phyloP scores from a whole-genome alignment of 164 flowering plant species.

The Chimonanthus praecox region DNA sequence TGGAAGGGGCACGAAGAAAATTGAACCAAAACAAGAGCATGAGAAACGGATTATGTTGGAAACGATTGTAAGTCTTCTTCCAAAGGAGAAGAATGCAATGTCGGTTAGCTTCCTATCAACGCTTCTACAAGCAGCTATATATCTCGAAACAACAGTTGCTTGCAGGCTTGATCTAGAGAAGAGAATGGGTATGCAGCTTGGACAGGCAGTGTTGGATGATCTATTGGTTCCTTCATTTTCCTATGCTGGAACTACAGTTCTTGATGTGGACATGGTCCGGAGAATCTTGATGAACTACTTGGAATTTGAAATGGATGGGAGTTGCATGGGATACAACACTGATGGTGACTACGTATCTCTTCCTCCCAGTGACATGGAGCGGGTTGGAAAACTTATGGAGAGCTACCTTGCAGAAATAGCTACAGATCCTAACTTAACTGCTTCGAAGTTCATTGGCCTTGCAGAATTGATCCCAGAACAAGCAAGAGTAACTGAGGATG shows the following conservation, averaged over 20 bases:
- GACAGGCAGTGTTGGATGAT: conserved; percentile 82
- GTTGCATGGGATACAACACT: conserved; percentile 18
- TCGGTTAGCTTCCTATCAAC: conserved; percentile 84
- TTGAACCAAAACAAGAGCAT: conserved; percentile 72
- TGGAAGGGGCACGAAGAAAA: conserved; percentile 71
- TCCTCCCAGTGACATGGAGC: conserved; percentile 48
- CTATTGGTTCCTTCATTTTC: conserved; percentile 83
- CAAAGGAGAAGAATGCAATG: conserved; percentile 70
- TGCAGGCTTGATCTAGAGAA: conserved; percentile 92
- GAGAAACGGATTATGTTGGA: conserved; percentile 82
- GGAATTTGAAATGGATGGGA: conserved; percentile 47
- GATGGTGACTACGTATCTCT: conserved; percentile 47
- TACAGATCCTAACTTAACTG: conserved; percentile 60
- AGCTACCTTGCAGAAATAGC: conserved; percentile 89
- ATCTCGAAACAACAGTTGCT: conserved; percentile 80
- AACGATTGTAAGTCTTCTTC: conserved; percentile 84
- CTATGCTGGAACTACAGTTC: conserved; percentile 65
- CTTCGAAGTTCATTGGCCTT: conserved; percentile 55
- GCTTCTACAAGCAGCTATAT: conserved; percentile 77
- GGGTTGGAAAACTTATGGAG: conserved; percentile 81
- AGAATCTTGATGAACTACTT: conserved; percentile 67
- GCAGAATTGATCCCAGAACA: conserved; percentile 84
- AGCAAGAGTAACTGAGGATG: conserved; percentile 74
- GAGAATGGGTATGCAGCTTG: conserved; percentile 68
- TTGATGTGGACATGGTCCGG: conserved; percentile 80